Evolutionary conservation across 129 eudicot genomes (phyloP).

Genomic region (Pulicaria dysenterica): DNA sequence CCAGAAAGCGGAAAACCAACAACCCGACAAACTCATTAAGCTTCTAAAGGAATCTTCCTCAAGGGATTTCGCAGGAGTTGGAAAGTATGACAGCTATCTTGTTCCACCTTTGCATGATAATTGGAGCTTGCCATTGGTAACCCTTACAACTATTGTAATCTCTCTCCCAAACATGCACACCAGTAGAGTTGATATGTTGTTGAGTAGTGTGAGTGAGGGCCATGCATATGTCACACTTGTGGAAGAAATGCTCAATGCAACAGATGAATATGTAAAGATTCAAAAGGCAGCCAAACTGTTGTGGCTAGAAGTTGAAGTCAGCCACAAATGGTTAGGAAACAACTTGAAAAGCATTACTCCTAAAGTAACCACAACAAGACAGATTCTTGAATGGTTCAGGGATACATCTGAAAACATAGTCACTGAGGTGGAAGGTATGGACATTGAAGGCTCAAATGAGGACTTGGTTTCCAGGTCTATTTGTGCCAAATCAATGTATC

Average conservation of each 20-base stretch:
- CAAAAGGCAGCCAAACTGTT: slow-evolving; percentile 11
- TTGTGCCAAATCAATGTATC: slow-evolving; percentile 47
- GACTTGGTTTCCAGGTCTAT: slow-evolving; percentile 2
- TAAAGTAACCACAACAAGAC: not conserved
- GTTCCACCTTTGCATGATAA: not conserved
- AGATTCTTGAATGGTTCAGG: not conserved
- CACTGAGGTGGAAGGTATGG: not conserved
- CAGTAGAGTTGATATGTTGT: not conserved
- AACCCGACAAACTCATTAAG: slow-evolving; percentile 15
- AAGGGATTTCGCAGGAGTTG: slow-evolving; percentile 23
- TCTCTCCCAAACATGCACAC: slow-evolving; percentile 17
- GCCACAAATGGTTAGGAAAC: slow-evolving; percentile 1
- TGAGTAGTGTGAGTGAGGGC: slow-evolving; percentile 27
- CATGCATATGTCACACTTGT: slow-evolving; percentile 20
- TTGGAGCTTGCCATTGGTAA: slow-evolving; percentile 6
- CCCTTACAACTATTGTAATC: slow-evolving; percentile 23
- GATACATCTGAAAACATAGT: not conserved
- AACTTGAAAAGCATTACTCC: not conserved
- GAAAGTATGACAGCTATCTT: not conserved
- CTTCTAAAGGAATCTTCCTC: slow-evolving; percentile 5
- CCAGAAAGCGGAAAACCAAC: slow-evolving; percentile 16
- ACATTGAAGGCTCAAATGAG: not conserved
- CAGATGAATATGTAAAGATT: not conserved
- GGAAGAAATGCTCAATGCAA: slow-evolving; percentile 19
- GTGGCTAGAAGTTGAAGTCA: slow-evolving; percentile 21